Conservation (phyloP, 2,329 filamentous ascomycete species). For the Aspergillus terreus region DNA sequence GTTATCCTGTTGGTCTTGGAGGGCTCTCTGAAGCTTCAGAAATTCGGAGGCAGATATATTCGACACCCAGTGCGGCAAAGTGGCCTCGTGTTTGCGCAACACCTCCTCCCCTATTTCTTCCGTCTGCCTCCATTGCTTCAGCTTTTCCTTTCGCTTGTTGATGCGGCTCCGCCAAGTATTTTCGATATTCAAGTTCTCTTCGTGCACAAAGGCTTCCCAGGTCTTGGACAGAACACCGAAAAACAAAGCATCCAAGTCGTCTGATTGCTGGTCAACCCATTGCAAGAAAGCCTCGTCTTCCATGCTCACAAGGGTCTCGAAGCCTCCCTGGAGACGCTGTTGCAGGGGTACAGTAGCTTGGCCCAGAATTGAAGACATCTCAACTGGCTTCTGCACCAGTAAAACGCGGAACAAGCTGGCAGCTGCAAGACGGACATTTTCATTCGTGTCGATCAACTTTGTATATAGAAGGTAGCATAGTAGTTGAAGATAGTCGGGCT, state of each 20-base stretch:
- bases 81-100: slow-evolving; percentile 76
- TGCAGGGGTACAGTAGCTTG: slow-evolving; percentile 69
- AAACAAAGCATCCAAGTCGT: slow-evolving; percentile 77
- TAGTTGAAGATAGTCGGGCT: slow-evolving; percentile 77
- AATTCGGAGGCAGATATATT: slow-evolving; percentile 93
- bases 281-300: slow-evolving; percentile 83
- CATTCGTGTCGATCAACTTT: slow-evolving; percentile 71
- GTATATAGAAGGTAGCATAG: slow-evolving; percentile 92
- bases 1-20: slow-evolving; percentile 94
- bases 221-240: slow-evolving; percentile 72
- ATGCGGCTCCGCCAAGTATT: slow-evolving; percentile 70
- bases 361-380: slow-evolving; percentile 69
- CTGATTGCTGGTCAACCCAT: slow-evolving; percentile 82
- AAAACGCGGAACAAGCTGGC: slow-evolving; percentile 88
- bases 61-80: slow-evolving; percentile 86
- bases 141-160: slow-evolving; percentile 72
- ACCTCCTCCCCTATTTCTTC: slow-evolving; percentile 66
- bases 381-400: slow-evolving; percentile 85
- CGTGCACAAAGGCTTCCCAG: slow-evolving; percentile 83
- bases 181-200: slow-evolving; percentile 76
- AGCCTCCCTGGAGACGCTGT: slow-evolving; percentile 67
- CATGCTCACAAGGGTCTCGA: slow-evolving; percentile 78
- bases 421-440: slow-evolving; percentile 67
- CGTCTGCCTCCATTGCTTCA: slow-evolving; percentile 75
- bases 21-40: slow-evolving; percentile 79